A percentile compares a stretch with the other conserved stretches of the same genome.
Evolutionary conservation across 306 rosid species (phyloP).

Genomic region (Abrus precatorius): DNA sequence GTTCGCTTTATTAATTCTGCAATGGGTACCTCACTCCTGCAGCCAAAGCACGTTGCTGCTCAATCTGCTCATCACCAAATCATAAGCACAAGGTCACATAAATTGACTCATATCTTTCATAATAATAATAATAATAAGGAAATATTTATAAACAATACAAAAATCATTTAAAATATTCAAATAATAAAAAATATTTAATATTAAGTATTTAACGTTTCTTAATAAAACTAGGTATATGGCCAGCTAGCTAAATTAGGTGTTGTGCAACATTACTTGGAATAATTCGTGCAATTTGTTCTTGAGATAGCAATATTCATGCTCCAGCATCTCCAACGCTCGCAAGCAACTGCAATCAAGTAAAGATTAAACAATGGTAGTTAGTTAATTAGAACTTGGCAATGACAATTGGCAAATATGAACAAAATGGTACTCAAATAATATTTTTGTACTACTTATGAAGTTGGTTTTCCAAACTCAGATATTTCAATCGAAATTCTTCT

Average conservation of each 20-base stretch:
- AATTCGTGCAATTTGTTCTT: conserved; percentile 91
- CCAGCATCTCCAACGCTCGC: conserved; percentile 89
- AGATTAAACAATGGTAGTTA: background rate
- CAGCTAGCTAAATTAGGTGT: background rate
- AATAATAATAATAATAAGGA: background rate
- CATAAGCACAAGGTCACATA: background rate
- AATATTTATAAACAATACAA: too few species aligned
- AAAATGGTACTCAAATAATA: background rate
- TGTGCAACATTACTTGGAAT: conserved; percentile 71
- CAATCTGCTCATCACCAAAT: conserved; percentile 61
- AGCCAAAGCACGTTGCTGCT: conserved; percentile 86
- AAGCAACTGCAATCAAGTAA: conserved; percentile 63
- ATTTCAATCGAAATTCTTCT: background rate
- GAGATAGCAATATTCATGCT: conserved; percentile 93
- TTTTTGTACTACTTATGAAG: background rate
- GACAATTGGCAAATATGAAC: background rate
- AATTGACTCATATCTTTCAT: conserved; percentile 2
- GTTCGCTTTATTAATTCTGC: conserved; percentile 55
- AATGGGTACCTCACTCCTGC: conserved; percentile 88
- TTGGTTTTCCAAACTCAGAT: background rate
- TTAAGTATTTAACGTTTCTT: background rate
- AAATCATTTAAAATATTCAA: too few species aligned
- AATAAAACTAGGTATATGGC: too few species aligned
- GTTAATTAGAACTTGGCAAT: background rate
- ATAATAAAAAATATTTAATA: background rate